Conservation (phyloP, 2,329 filamentous ascomycete genomes). For the Diplodia corticola region DNA sequence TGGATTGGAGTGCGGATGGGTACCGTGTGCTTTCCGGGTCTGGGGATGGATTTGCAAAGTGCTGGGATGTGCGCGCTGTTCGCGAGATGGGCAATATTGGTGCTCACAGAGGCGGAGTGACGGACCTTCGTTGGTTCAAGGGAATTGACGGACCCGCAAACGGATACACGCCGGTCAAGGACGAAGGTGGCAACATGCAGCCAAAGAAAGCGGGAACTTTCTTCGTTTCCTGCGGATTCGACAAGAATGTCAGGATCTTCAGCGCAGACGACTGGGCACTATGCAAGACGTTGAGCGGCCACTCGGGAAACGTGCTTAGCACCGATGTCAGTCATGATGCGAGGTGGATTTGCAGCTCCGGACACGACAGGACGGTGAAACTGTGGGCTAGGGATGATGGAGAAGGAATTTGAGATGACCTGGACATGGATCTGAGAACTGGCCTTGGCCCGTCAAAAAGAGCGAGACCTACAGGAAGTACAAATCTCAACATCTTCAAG, state of each 20-base stretch:
- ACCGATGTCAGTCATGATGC: slow-evolving; percentile 84
- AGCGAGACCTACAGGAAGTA: neutral
- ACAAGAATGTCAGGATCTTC: slow-evolving; percentile 93
- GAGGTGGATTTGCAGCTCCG: slow-evolving; percentile 90
- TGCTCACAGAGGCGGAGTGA: slow-evolving; percentile 87
- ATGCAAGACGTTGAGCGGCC: slow-evolving; percentile 82
- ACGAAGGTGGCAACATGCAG: slow-evolving; percentile 61
- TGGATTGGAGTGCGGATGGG: slow-evolving; percentile 91
- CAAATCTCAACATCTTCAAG: neutral
- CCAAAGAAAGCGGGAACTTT: slow-evolving; percentile 91
- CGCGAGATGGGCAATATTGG: slow-evolving; percentile 80
- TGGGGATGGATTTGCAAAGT: slow-evolving; percentile 93
- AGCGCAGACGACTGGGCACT: slow-evolving; percentile 95
- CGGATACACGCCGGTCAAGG: slow-evolving; percentile 59
- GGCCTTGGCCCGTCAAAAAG: neutral
- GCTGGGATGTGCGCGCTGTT: slow-evolving; percentile 94
- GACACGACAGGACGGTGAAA: slow-evolving; percentile 93
- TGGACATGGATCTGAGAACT: neutral
- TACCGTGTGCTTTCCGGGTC: slow-evolving; percentile 91
- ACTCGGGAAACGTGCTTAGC: slow-evolving; percentile 88
- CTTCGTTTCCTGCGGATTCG: slow-evolving; percentile 87
- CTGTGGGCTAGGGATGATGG: slow-evolving; percentile 87
- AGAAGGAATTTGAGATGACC: slow-evolving; percentile 39
- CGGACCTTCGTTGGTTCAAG: slow-evolving; percentile 92
- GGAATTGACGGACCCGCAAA: slow-evolving; percentile 73